Conservation (phyloP, 805 yeast species). For the Saccharomyces kudriavzevii region DNA sequence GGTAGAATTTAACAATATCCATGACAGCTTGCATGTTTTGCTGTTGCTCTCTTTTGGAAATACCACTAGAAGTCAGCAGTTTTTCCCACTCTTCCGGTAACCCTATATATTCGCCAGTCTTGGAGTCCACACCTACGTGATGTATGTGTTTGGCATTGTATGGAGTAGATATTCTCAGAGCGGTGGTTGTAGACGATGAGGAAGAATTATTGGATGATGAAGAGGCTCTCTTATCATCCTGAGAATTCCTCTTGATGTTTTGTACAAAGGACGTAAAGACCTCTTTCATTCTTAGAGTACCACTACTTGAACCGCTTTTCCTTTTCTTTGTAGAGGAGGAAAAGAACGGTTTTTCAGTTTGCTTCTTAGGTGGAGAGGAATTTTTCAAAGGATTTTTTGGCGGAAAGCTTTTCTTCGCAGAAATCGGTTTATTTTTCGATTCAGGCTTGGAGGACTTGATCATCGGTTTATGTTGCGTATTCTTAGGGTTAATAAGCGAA, state of each 20-base stretch:
- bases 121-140: constrained; percentile 84
- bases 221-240: constrained; percentile 8
- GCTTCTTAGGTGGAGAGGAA: neutral
- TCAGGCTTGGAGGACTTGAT: neutral
- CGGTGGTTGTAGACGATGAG: constrained; percentile 5
- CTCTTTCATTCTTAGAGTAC: constrained; percentile 41
- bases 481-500: neutral
- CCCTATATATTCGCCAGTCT: constrained; percentile 82
- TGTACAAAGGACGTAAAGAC: constrained; percentile 44
- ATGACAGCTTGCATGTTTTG: constrained; percentile 91
- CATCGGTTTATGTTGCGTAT: neutral
- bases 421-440: neutral
- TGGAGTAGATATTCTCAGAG: constrained; percentile 73
- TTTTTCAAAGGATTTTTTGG: neutral
- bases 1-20: constrained; percentile 83
- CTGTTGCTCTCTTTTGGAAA: constrained; percentile 78
- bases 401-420: neutral
- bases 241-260: constrained; percentile 19
- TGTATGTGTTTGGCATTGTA: constrained; percentile 84
- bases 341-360: neutral
- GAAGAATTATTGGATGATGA: constrained; percentile 10
- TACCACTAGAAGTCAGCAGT: constrained; percentile 75
- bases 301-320: constrained; percentile 35
- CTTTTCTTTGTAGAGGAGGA: constrained; percentile 14
- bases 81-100: constrained; percentile 90